Percentiles rank a stretch among this genome's conserved stretches.
phyloP scores from a whole-genome alignment of 1,139 yeast genomes.

The Debaryomycetaceae sp. region DNA sequence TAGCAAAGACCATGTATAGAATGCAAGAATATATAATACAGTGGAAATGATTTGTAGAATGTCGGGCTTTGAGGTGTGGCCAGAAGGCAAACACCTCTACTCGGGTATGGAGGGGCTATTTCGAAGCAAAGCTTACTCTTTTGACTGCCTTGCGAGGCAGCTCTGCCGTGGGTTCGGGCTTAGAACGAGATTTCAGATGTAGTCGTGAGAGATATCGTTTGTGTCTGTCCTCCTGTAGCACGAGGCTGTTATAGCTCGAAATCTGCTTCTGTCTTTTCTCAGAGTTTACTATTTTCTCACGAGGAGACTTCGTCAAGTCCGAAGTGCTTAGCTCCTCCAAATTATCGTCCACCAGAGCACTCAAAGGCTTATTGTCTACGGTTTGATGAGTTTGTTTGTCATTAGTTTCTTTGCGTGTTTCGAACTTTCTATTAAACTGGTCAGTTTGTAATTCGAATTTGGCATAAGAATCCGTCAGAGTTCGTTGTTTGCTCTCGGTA shows the following conservation, averaged over 20 bases:
- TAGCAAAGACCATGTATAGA: background rate
- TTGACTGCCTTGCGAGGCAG: constrained; percentile 16
- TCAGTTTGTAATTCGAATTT: no score
- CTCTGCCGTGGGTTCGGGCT: constrained; percentile 18
- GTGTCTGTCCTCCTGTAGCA: constrained; percentile 23
- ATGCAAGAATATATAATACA: background rate
- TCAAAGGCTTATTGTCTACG: no score
- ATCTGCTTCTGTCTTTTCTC: constrained; percentile 27
- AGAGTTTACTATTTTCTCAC: constrained; percentile 13
- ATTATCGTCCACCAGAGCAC: no score
- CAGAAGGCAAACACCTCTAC: background rate
- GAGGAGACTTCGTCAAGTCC: background rate
- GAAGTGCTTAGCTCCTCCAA: background rate
- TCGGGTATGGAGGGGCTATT: background rate
- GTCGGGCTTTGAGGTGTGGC: background rate
- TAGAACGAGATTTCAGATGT: constrained; percentile 17
- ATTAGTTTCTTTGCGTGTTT: no score
- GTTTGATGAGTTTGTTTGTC: no score
- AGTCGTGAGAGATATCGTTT: constrained; percentile 22
- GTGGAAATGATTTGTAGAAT: background rate
- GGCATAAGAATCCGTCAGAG: no score
- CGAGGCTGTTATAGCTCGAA: constrained; percentile 21
- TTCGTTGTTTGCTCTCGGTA: no score
- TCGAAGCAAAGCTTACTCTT: constrained; percentile 17
- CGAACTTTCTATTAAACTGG: no score